Base-by-base conservation (phyloP, 306 rosid genomes). In the Abrus precatorius region DNA sequence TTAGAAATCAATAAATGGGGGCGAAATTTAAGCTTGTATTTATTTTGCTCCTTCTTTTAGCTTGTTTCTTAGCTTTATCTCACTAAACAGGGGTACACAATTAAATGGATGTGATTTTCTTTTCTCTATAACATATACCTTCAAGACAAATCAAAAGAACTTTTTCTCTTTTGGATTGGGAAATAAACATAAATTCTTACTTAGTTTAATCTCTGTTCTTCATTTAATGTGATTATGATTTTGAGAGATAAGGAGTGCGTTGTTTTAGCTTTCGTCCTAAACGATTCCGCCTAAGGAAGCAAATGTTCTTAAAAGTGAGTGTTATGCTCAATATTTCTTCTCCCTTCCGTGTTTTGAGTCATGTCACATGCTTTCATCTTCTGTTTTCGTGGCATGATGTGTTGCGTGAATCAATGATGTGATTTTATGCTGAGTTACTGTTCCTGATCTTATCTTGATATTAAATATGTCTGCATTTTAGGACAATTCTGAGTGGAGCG, bases 371-470 rank as follows among this genome's bases (percentile, higher is more conserved):
- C 49, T 53, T 34, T 55, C n/a, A 54, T 34, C 49, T 48, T 53
- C 56, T 49, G 28, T 55, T 71, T 32, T 80, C 61, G 72, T 41
- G 65, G 20, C 47, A 36, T 64, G 47, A 66, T 7, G n/a, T 45
- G 13, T 72, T 28, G 47, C 48, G 33, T 32, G 49, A 33, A 59
- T 70, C 45, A 70, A 38, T 48, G 45, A 48, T 52, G 50, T 52
- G 28, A 62, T 41, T 57, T 13, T 71, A 49, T 48, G 45, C 28
- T 20, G 64, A 34, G 13, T 57, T 74, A 10, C 3, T 43, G 63
- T 49, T 44, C 29, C 52, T 33, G 34, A 71, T 34, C 34, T 33
- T 32, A 74, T 11, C 78, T 43, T 43, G 34, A 7, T n/a, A 9
- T 13, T n/a, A 4, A 29, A 53, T 2, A 54, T 29, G 52, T 36